Evolutionary conservation across 1,284 basidiomycete species (phyloP), one percentile per base, ranked within the genome.

Genomic region (Ganoderma sp.): DNA sequence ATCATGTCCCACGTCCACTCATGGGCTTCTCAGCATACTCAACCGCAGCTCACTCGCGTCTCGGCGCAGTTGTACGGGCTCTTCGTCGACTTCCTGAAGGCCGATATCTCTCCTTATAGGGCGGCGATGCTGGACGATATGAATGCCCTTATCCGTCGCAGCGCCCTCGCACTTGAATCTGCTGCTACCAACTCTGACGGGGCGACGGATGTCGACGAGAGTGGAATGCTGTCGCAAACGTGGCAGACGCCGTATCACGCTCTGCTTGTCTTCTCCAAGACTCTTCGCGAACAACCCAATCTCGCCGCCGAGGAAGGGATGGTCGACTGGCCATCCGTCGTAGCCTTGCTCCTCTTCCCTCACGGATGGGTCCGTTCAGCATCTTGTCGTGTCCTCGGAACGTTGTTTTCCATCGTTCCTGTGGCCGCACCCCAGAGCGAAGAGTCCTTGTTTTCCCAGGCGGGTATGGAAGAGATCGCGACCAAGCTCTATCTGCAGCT

Each of bases 351-450:
- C 2, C 84, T 94, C 10, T 98, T 92, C 81, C 96, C 97, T 14
- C 97, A 99, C 80, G 89, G 94, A 4, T 99, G 97, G 97, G 95
- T 98, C 1, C 91, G 97, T 42, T 89, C 89, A 15, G 92, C 92
- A 0, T 85, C 96, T 0, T 91, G 91, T 71, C 87, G 95, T 58
- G 83, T 96, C 8, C 79, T 98, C 1, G 94, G 95, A 6, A 77
- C 85, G 7, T 80, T 97, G 8, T 95, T 94, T 76, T 83, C 86
- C 1, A 75, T 81, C 10, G 77, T 84, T 0, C 84, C 88, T 9
- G 78, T 84, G 9, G 74, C 79, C 9, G 69, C 79, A 15, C 85
- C 86, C 0, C 66, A 67, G 15, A 25, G 56, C 8, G 77, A 79
- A 67, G 78, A 79, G 7, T 83, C 86, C 54, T 86, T 87, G 2